Evolutionary conservation across 2,329 filamentous ascomycete genomes (phyloP).

Genomic region (Penicillium corylophilum): DNA sequence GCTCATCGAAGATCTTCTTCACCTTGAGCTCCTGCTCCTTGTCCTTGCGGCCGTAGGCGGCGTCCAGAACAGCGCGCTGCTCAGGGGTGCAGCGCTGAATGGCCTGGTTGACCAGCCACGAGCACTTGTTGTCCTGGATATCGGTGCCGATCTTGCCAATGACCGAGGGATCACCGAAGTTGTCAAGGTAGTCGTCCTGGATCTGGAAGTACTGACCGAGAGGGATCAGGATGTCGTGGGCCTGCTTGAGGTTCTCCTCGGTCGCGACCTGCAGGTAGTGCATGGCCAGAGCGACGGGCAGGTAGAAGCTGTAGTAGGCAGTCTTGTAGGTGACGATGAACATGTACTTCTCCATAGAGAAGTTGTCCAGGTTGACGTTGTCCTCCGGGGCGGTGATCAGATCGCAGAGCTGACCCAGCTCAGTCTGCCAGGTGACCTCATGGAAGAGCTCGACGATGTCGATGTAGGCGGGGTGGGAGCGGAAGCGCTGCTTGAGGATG

Average conservation of each 20-base stretch:
- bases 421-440: slow-evolving; percentile 88
- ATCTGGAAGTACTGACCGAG: slow-evolving; percentile 99
- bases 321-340: slow-evolving; percentile 99
- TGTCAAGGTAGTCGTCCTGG: slow-evolving; percentile 98
- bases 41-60: slow-evolving; percentile 94
- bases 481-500: slow-evolving; percentile 92
- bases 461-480: slow-evolving; percentile 79
- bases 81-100: slow-evolving; percentile 75
- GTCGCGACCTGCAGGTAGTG: slow-evolving; percentile 83
- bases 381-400: slow-evolving; percentile 95
- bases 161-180: slow-evolving; percentile 86
- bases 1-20: slow-evolving; percentile 84
- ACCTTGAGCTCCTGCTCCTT: slow-evolving; percentile 75
- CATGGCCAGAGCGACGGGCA: slow-evolving; percentile 88
- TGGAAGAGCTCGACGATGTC: slow-evolving; percentile 96
- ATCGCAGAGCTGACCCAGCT: slow-evolving; percentile 92
- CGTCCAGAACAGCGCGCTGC: slow-evolving; percentile 83
- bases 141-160: slow-evolving; percentile 99
- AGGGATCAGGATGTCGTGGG: slow-evolving; percentile 88
- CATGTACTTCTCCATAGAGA: slow-evolving; percentile 85
- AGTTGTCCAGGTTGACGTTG: slow-evolving; percentile 87
- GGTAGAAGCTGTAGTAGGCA: slow-evolving; percentile 98
- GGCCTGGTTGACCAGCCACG: slow-evolving; percentile 95
- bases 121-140: slow-evolving; percentile 99
- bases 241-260: slow-evolving; percentile 81